phyloP scores from a whole-genome alignment of 1,284 basidiomycete genomes.

The Fomitiporia mediterranea region DNA sequence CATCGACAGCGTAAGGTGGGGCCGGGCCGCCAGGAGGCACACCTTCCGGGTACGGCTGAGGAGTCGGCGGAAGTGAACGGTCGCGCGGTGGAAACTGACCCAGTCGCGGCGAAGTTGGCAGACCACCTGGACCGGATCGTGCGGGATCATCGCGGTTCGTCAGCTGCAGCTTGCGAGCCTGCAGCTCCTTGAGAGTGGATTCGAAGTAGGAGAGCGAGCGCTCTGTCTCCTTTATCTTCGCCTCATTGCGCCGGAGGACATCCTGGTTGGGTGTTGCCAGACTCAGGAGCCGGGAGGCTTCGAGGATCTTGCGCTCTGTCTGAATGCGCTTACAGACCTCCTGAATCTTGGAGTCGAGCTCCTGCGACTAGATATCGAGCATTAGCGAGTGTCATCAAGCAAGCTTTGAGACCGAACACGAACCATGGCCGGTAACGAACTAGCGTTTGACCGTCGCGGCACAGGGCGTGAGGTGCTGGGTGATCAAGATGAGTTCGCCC shows the following conservation, averaged over 20 bases:
- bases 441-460: slow-evolving; percentile 6
- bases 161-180: slow-evolving; percentile 67
- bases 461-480: slow-evolving; percentile 1
- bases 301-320: slow-evolving; percentile 89
- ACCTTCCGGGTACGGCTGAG: slow-evolving; percentile 45
- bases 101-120: slow-evolving; percentile 27
- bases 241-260: slow-evolving; percentile 76
- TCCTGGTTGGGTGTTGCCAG: slow-evolving; percentile 85
- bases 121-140: slow-evolving; percentile 39
- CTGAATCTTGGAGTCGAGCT: slow-evolving; percentile 88
- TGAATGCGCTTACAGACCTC: slow-evolving; percentile 88
- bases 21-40: slow-evolving; percentile 33
- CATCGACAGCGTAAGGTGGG: slow-evolving; percentile 37
- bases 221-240: slow-evolving; percentile 86
- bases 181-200: slow-evolving; percentile 79
- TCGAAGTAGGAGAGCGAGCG: slow-evolving; percentile 86
- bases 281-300: slow-evolving; percentile 76
- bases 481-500: slow-evolving; percentile 12
- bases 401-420: slow-evolving; percentile 15
- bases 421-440: slow-evolving; percentile 29
- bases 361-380: slow-evolving; percentile 34
- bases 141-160: slow-evolving; percentile 50
- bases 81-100: slow-evolving; percentile 30
- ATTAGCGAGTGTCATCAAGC: not conserved
- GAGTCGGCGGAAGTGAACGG: slow-evolving; percentile 39